These are phyloP conservation scores for Thymus mandschuricus DNA, from an alignment of 257 asterid genomes.

Conservation along the genomic window DNA sequence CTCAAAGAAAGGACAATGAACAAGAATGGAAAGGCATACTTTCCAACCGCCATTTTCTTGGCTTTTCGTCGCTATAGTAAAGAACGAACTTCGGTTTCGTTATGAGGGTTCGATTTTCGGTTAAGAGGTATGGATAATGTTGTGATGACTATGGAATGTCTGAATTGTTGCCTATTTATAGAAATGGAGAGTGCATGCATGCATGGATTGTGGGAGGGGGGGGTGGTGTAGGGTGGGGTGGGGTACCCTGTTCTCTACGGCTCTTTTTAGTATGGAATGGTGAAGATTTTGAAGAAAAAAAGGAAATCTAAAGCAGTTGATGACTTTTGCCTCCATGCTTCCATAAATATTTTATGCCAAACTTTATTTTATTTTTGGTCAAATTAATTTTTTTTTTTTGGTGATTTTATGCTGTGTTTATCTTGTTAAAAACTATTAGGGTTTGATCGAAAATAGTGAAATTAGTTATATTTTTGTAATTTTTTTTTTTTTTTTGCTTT, in stretches of 20 bases:
- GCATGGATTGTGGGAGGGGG: background rate
- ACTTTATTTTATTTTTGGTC: background rate
- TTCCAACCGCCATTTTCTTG: conserved; percentile 35
- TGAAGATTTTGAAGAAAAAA: conserved; percentile 43
- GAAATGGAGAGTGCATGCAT: background rate
- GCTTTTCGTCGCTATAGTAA: background rate
- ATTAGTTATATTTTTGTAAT: background rate
- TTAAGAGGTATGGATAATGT: background rate
- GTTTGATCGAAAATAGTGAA: background rate
- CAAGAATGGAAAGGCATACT: conserved; percentile 29
- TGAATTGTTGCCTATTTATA: conserved; percentile 46
- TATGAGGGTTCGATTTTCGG: conserved; percentile 29
- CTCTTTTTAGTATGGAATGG: conserved; percentile 47
- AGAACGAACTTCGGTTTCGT: conserved; percentile 19
- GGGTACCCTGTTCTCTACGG: conserved; percentile 40
- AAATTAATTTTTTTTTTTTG: background rate
- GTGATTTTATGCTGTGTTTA: background rate
- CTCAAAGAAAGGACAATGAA: conserved; percentile 20
- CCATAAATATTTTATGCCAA: conserved; percentile 23
- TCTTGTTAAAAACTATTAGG: background rate
- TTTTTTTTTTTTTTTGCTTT: too few species aligned
- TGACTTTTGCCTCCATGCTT: conserved; percentile 56
- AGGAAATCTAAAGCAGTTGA: conserved; percentile 21
- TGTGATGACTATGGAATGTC: conserved; percentile 31
- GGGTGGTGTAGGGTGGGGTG: background rate